Base-by-base conservation (phyloP, 2,329 filamentous ascomycete genomes). In the Apiospora arundinis region DNA sequence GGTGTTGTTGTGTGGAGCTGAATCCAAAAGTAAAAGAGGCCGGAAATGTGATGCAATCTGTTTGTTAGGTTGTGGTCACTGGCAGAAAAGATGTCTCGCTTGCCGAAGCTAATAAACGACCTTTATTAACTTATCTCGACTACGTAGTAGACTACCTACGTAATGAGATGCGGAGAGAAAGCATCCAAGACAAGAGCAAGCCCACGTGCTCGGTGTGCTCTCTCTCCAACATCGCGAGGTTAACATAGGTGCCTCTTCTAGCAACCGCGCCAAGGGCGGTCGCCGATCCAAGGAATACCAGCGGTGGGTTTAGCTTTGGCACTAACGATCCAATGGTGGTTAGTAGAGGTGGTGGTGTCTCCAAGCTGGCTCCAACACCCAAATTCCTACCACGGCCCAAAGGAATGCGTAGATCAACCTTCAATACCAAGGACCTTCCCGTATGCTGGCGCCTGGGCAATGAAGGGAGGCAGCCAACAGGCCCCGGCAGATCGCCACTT, bases 371-470 rank as follows among this genome's bases (percentile, higher is more conserved):
- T 40, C 56, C 32, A 40, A 63, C 56, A 40, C 32, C 56, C 18
- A 21, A 32, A 63, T 40, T 32, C 4, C 32, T 63, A 63, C 37
- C 56, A 63, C 16, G 52, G 32, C 21, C 12, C 32, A 63, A 12
- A n/a, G 56, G 32, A 63, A 63, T n/a, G 56, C n/a, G 56, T 8
- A 21, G 56, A 63, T 63, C 18, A n/a, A n/a, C 9, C 56, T 12
- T 63, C 32, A 40, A 63, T 63, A 63, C 56, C 56, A 63, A 63
- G 56, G 37, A n/a, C 32, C 8, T 11, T 63, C 21, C 56, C 32
- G 11, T 63, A 63, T 40, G 18, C 56, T 63, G 56, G 56, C 56
- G 56, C 32, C 56, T 63, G 56, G 56, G 56, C 56, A 40, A 40
- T 23, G 8, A 32, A n/a, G 21, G 21, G 56, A 63, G 56, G 56